Evolutionary conservation across 371 early-diverging fungal genomes (phyloP).

Genomic region (Mortierella sp.): DNA sequence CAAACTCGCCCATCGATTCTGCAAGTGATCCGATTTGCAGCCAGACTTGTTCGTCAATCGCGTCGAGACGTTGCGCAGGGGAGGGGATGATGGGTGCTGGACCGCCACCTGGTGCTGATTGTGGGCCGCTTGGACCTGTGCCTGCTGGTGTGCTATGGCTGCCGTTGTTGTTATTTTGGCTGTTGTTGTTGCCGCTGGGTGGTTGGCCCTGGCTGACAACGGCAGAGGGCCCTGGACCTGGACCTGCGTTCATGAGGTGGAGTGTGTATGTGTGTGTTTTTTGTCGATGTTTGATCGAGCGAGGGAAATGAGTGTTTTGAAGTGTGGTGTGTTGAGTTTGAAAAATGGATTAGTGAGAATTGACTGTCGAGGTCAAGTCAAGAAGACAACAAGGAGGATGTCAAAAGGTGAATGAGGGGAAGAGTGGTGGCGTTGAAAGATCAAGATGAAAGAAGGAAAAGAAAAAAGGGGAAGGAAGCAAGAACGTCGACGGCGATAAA

Average conservation of each 20-base stretch:
- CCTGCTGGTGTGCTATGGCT: slow-evolving; percentile 26
- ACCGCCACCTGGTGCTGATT: slow-evolving; percentile 14
- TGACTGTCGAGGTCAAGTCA: not conserved
- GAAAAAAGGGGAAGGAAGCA: not conserved
- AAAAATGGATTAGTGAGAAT: not conserved
- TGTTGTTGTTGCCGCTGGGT: not conserved
- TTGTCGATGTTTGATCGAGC: not conserved
- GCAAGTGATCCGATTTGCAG: slow-evolving; percentile 80
- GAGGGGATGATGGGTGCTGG: slow-evolving; percentile 53
- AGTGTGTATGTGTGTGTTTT: not conserved
- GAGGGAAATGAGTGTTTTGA: not conserved
- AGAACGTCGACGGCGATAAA: not conserved
- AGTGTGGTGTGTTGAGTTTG: not conserved
- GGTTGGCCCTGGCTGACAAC: not conserved
- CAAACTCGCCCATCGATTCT: slow-evolving; percentile 82
- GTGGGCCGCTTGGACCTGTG: slow-evolving; percentile 26
- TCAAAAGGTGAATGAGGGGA: not conserved
- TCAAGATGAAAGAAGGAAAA: not conserved
- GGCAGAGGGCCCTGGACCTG: not conserved
- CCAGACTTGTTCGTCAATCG: slow-evolving; percentile 85
- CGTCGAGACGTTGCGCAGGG: slow-evolving; percentile 73
- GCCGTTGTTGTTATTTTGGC: not conserved
- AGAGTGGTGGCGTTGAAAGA: not conserved
- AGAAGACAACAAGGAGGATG: not conserved
- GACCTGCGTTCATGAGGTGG: not conserved